Base-by-base conservation (phyloP, 805 yeast species). In the Teunomyces panamensis region DNA sequence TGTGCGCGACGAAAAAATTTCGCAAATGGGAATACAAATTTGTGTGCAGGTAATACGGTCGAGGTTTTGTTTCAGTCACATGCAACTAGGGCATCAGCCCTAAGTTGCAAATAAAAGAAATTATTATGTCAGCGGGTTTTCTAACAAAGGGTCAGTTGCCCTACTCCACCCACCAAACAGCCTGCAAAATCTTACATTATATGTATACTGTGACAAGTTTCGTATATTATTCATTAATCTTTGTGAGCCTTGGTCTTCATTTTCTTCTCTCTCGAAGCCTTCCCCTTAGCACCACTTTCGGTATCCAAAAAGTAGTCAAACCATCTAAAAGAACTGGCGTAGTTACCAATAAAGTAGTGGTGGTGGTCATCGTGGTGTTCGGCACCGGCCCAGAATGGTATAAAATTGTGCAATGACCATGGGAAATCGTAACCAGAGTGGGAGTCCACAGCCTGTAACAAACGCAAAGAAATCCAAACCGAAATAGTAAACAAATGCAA, bases 381-480 rank as follows among this genome's bases (percentile, higher is more conserved):
- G 33, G 84, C 84, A 29, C 84, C 85, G 8, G 85, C 84, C 85
- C 85, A 80, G 63, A 80, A 73, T 37, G 85, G 85, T n/a, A 80
- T 44, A 58, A 78, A 68, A 48, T 78, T 62, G 59, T 79, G 78
- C 57, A 80, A 69, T 1, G 83, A 79, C 81, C 80, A 78, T 3
- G 85, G 85, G 64, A 80, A 80, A 49, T 80, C 84, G 57, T 80
- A 80, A 34, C 85, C 85, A 2, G 83, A 78, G 55, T 80, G 85
- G 10, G 84, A 70, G 56, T 80, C 85, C 36, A 80, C 83, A 11
- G 84, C 84, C 57, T 80, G 85, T 56, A 76, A 72, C 52, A 80
- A 70, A 56, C 85, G 68, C 46, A 79, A 59, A 14, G 69, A 63
- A 27, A 80, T 76, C 85, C 85, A 80, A 44, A 69, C 52, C 30